Conservation (phyloP, 352 stramenopile species). For the Phytophthora pisi region DNA sequence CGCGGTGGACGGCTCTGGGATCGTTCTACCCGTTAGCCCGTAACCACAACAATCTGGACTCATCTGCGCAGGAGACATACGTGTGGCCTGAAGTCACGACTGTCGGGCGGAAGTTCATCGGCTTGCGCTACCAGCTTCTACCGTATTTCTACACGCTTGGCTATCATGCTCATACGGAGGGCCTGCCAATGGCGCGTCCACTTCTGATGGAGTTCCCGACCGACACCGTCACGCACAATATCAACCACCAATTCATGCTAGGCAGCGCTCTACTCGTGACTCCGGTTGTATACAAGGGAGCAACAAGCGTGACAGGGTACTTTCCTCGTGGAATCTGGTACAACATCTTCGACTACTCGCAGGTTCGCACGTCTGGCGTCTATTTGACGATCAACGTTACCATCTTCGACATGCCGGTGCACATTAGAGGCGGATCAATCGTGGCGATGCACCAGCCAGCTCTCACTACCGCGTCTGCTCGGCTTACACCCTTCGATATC, state of each 20-base stretch:
- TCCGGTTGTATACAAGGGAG: slow-evolving; percentile 61
- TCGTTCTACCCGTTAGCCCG: slow-evolving; percentile 81
- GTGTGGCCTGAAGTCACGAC: slow-evolving; percentile 56
- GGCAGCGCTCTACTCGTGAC: slow-evolving; percentile 54
- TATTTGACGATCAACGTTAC: neutral
- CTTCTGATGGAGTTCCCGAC: slow-evolving; percentile 73
- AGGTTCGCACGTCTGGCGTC: neutral
- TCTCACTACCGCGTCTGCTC: neutral
- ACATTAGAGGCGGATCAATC: neutral
- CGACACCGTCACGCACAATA: slow-evolving; percentile 38
- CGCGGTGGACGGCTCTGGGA: slow-evolving; percentile 73
- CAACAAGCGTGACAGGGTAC: slow-evolving; percentile 4
- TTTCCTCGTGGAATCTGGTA: slow-evolving; percentile 2
- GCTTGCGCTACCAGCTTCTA: slow-evolving; percentile 71
- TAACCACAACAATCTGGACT: slow-evolving; percentile 75
- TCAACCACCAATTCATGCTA: slow-evolving; percentile 69
- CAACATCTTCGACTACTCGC: slow-evolving; percentile 1
- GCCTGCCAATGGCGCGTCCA: slow-evolving; percentile 54
- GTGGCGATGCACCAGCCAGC: slow-evolving; percentile 1
- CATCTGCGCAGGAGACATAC: slow-evolving; percentile 54
- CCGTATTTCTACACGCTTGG: slow-evolving; percentile 85
- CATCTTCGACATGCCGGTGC: slow-evolving; percentile 1
- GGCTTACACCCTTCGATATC: neutral
- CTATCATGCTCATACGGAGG: slow-evolving; percentile 52
- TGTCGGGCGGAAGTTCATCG: slow-evolving; percentile 65